phyloP scores from a whole-genome alignment of 1,284 basidiomycete genomes.

The Caloboletus firmus region DNA sequence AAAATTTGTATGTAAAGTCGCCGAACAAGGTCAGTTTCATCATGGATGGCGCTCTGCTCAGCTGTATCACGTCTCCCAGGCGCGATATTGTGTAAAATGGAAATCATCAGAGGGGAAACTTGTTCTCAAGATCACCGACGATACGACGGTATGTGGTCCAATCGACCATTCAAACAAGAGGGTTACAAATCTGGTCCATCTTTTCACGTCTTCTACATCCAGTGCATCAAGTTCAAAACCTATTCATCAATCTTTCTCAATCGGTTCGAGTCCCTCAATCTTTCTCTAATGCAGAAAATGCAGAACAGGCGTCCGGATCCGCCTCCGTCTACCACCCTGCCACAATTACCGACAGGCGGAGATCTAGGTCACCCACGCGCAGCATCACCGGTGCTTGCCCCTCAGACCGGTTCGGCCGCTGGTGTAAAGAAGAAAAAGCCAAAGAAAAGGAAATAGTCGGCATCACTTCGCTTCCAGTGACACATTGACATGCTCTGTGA shows the following conservation, averaged over 20 bases:
- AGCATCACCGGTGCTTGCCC: conserved; percentile 29
- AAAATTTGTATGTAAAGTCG: conserved; percentile 75
- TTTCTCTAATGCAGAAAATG: conserved; percentile 80
- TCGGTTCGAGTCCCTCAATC: conserved; percentile 89
- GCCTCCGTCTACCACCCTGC: conserved; percentile 21
- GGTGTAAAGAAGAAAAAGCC: conserved; percentile 56
- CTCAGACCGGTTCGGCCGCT: conserved; percentile 30
- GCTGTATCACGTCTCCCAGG: conserved; percentile 44
- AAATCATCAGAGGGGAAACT: conserved; percentile 77
- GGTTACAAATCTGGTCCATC: neutral
- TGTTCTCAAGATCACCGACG: conserved; percentile 89
- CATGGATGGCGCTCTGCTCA: neutral
- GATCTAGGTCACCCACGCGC: conserved; percentile 25
- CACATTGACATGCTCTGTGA: conserved; percentile 10
- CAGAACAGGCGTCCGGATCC: conserved; percentile 53
- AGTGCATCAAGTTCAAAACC: conserved; percentile 96
- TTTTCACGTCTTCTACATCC: conserved; percentile 4
- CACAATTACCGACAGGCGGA: conserved; percentile 9
- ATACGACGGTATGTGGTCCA: conserved; percentile 67
- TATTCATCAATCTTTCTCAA: conserved; percentile 91
- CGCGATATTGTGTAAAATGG: conserved; percentile 89
- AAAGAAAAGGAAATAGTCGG: conserved; percentile 53
- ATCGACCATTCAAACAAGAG: neutral
- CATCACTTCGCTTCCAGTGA: conserved; percentile 2
- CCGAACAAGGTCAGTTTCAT: conserved; percentile 63